A percentile compares a stretch with the other conserved stretches of the same genome.
These are phyloP conservation scores for Saccharomyces kudriavzevii DNA, from an alignment of 805 yeast genomes.

Conservation along the genomic window DNA sequence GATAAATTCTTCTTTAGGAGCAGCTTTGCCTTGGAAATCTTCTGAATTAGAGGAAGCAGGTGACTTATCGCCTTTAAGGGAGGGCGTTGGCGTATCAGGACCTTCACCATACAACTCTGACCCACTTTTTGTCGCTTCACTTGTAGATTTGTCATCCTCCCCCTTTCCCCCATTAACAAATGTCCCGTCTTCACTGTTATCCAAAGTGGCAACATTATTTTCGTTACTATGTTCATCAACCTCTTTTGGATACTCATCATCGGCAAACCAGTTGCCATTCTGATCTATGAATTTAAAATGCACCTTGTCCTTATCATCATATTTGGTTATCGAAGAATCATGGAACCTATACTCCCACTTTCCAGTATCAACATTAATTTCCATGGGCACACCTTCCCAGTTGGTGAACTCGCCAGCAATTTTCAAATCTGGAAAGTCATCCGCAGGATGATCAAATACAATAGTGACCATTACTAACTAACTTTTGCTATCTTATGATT, in stretches of 20 bases:
- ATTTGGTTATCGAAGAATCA: conserved; percentile 11
- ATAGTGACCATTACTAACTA: conserved; percentile 5
- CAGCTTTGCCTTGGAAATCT: background rate
- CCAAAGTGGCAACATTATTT: conserved; percentile 30
- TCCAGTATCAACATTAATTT: conserved; percentile 3
- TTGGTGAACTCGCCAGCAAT: conserved; percentile 34
- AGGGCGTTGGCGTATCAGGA: conserved; percentile 27
- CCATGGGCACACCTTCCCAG: conserved; percentile 26
- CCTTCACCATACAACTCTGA: conserved; percentile 10
- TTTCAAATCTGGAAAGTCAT: conserved; percentile 19
- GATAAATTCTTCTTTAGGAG: background rate
- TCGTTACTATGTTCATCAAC: conserved; percentile 32
- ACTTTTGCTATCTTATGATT: background rate
- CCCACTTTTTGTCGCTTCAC: background rate
- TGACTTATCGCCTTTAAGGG: conserved; percentile 3
- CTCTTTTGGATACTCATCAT: conserved; percentile 26
- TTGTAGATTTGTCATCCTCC: background rate
- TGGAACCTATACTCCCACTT: conserved; percentile 25
- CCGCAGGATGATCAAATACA: conserved; percentile 13
- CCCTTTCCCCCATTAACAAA: background rate
- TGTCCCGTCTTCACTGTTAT: background rate
- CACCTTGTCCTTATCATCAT: conserved; percentile 4
- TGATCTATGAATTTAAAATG: conserved; percentile 26
- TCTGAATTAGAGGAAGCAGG: background rate
- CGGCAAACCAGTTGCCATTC: conserved; percentile 25